Evolutionary conservation across 495 filamentous ascomycete genomes (phyloP), one percentile per base, ranked within the genome.

Genomic region (Clohesyomyces aquaticus): DNA sequence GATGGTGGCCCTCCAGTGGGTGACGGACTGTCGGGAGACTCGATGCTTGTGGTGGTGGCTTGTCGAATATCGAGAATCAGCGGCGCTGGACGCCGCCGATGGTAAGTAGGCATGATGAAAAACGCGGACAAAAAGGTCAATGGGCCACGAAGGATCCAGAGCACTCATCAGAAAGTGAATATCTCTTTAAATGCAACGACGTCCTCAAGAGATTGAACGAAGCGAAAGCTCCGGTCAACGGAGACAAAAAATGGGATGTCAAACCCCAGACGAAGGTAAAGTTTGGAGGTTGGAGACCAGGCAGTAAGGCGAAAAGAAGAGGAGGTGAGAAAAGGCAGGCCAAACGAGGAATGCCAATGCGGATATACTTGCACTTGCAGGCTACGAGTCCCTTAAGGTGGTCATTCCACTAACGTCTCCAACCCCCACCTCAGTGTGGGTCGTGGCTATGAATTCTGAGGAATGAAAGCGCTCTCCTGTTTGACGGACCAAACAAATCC

Each of bases 221-320:
- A 64, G 43, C 21, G 35, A 57, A 57, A 18, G 29, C 51, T 59
- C 61, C 61, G 61, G 46, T 64, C 61, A 64, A 64, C 61, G 61
- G 61, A 58, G 25, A 9, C 16, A 23, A 50, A 38, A 25, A 42
- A 60, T 11, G 18, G 14, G 29, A 27, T 52, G 4, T 52, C 14
- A 19, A 27, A 21, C 49, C 9, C 25, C 4, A 18, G 4, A 43
- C 45, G 19, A 35, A 26, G 16, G 28, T 42, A 10, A 48, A 19
- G 9, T 21, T 28, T 21, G 18, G 27, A 47, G 22, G 18, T 35
- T 18, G 14, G 23, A 10, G 25, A 27, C 11, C 3, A 46, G 19
- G 42, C 21, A 45, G 50, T 54, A 55, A 25, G 21, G 38, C 8
- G 43, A 32, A 47, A 27, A 27, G 25, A 47, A 38, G 23, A 47